A percentile compares a stretch with the other conserved stretches of the same genome.
Conservation (phyloP, 23 red algal genomes). For the Cyanidium caldarium region DNA sequence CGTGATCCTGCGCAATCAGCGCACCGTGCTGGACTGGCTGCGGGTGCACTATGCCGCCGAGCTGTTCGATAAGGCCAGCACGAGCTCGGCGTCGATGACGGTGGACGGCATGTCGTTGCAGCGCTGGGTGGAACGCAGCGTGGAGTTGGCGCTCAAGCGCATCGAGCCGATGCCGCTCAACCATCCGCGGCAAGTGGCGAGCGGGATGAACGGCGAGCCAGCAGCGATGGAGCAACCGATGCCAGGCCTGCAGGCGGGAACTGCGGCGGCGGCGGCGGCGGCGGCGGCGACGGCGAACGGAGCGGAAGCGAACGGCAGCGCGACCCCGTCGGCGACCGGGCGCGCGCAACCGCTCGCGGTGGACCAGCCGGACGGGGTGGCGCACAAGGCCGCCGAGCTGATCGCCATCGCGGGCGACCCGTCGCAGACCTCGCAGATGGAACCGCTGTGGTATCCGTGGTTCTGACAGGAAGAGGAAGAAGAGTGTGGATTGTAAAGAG, state of each 20-base stretch:
- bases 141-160: background rate
- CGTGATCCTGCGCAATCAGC: constrained; percentile 9
- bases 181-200: background rate
- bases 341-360: background rate
- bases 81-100: background rate
- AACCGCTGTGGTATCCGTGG: constrained; percentile 25
- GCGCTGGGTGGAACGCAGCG: background rate
- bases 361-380: background rate
- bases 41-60: background rate
- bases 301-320: no score
- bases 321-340: background rate
- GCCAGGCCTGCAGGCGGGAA: no score
- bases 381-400: background rate
- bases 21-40: background rate
- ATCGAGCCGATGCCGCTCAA: background rate
- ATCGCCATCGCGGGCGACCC: constrained; percentile 11
- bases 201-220: background rate
- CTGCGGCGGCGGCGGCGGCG: background rate
- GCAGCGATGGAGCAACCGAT: no score
- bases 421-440: constrained; percentile 15
- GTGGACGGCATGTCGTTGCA: background rate
- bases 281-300: background rate
- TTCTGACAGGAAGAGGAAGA: no score
- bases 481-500: no score
- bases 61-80: constrained; percentile 15